A percentile compares a stretch with the other conserved stretches of the same genome.
Evolutionary conservation across 805 yeast species (phyloP).

Genomic region (Pichia heedii): DNA sequence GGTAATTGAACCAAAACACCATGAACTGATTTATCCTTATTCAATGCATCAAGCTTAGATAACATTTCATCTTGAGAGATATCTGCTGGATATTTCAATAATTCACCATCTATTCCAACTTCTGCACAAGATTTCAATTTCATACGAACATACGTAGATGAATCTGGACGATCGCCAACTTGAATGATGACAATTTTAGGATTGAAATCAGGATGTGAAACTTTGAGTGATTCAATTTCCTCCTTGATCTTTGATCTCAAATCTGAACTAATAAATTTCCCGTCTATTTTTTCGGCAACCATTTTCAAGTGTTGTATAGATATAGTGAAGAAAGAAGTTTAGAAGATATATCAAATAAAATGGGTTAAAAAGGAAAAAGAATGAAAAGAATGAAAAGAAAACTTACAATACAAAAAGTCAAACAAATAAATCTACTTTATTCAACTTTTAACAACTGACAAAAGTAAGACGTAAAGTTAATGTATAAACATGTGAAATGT

Average conservation of each 20-base stretch:
- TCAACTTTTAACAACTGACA: no score
- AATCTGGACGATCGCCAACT: slow-evolving; percentile 85
- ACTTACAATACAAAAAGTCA: not conserved
- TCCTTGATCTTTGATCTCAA: slow-evolving; percentile 44
- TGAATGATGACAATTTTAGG: slow-evolving; percentile 81
- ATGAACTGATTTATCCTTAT: slow-evolving; percentile 67
- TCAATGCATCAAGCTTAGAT: slow-evolving; percentile 50
- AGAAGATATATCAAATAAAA: no score
- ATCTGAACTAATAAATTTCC: slow-evolving; percentile 40
- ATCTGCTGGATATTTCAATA: slow-evolving; percentile 55
- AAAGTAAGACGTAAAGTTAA: no score
- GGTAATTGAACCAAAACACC: slow-evolving; percentile 91
- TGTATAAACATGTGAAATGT: no score
- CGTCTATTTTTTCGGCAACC: slow-evolving; percentile 41
- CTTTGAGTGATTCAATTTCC: slow-evolving; percentile 40
- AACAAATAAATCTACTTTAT: no score
- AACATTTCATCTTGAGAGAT: slow-evolving; percentile 54
- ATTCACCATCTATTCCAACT: slow-evolving; percentile 63
- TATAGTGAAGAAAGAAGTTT: not conserved
- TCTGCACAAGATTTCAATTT: slow-evolving; percentile 84
- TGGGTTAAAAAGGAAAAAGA: no score
- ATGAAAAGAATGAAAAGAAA: slow-evolving; percentile 12
- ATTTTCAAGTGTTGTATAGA: slow-evolving; percentile 13
- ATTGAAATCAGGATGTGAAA: slow-evolving; percentile 40
- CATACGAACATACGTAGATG: slow-evolving; percentile 84